Conservation (phyloP, 2,329 filamentous ascomycete genomes). For the Nannizziopsis barbatae region DNA sequence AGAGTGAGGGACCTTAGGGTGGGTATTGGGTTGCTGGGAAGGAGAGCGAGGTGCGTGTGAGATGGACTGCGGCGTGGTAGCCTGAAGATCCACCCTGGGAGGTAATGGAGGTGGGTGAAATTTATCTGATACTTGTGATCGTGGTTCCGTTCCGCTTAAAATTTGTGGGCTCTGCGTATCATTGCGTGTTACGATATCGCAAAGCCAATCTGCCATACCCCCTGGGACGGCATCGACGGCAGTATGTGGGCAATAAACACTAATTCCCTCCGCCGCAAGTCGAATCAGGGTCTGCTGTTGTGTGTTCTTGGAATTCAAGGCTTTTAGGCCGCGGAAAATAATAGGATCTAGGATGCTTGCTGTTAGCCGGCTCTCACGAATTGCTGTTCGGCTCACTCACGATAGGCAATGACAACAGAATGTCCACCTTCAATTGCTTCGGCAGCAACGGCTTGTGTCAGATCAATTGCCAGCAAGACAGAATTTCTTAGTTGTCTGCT, state of each 20-base stretch:
- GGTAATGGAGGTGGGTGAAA: conserved; percentile 2
- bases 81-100: neutral
- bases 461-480: conserved; percentile 74
- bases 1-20: conserved; percentile 21
- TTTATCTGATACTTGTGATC: conserved; percentile 7
- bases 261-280: conserved; percentile 75
- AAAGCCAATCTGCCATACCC: conserved; percentile 90
- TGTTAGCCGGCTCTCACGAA: neutral
- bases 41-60: conserved; percentile 16
- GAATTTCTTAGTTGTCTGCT: conserved; percentile 50
- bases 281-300: conserved; percentile 78
- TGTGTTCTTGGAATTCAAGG: conserved; percentile 68
- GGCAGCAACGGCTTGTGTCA: conserved; percentile 77
- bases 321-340: conserved; percentile 88
- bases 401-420: conserved; percentile 79
- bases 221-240: conserved; percentile 77
- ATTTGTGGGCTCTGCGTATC: conserved; percentile 1
- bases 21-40: neutral
- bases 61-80: neutral
- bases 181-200: conserved; percentile 63
- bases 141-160: conserved; percentile 12
- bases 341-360: conserved; percentile 55
- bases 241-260: conserved; percentile 92
- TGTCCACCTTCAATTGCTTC: conserved; percentile 71
- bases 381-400: conserved; percentile 38